Base-by-base conservation (phyloP, 2,329 filamentous ascomycete species). In the Sporothrix curviconia region DNA sequence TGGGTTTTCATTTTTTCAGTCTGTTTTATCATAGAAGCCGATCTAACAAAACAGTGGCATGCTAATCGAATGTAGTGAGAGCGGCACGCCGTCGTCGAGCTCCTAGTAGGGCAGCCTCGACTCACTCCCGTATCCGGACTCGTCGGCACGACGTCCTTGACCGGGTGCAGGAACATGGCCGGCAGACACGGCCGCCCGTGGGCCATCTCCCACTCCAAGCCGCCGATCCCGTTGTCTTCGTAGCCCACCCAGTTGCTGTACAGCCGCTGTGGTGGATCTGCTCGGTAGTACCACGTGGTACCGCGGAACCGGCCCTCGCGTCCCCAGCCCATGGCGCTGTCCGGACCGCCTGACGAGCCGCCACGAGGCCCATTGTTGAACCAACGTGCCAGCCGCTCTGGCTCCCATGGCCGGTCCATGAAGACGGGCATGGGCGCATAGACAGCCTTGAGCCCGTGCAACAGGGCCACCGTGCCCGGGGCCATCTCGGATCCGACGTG, bases 401-500 rank as follows among this genome's bases (percentile, higher is more conserved):
- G 75, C 30, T 73, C 72, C 87, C 87, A 91, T 51, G 86, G 80
- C 60, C 87, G 82, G 70, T 92, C 88, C 66, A 90, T 89, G 70
- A 85, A 92, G 47, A 92, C 82, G 1, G 89, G 88, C 69, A 92
- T 88, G 11, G 89, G 89, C 11, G 84, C 87, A 66, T 86, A 89
- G 4, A 90, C 85, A 4, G 86, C 84, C 72, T 92, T 92, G 50
- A 92, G 76, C 6, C 89, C 88, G 67, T 94, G 87, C 61, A 90
- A 81, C 17, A 92, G 77, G 0, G 87, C 83, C 25, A 86, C 81
- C 0, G 86, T 86, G 56, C 87, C 84, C 0, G 87, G 83, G 60
- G 85, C 87, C 87, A 92, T 91, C 68, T 92, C 89, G 0, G 87
- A 88, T 58, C 86, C 87, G 65, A 92, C 84, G 66, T 90, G 87